A percentile compares a stretch with the other conserved stretches of the same genome.
Evolutionary conservation across 164 flowering plant genomes (phyloP).

Genomic region (Saururus chinensis): DNA sequence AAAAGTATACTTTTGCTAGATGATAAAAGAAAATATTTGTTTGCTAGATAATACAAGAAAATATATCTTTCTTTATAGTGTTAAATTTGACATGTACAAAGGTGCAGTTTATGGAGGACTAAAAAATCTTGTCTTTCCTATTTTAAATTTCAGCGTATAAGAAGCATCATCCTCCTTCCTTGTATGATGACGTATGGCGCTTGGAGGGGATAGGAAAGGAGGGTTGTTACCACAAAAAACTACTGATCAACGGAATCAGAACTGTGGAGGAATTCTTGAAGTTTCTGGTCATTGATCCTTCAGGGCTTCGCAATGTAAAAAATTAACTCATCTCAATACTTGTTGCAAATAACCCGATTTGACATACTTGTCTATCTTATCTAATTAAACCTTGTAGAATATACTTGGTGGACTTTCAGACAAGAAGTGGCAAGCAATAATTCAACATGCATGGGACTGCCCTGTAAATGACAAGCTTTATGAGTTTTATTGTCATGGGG

Average conservation of each 20-base stretch:
- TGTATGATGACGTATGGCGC: slow-evolving; percentile 81
- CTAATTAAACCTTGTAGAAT: slow-evolving; percentile 14
- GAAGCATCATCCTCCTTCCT: slow-evolving; percentile 71
- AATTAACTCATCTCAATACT: not conserved
- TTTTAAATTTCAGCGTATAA: slow-evolving; percentile 44
- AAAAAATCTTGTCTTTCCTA: not conserved
- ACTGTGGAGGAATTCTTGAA: slow-evolving; percentile 69
- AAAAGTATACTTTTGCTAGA: too few relatives aligned
- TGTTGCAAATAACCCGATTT: not conserved
- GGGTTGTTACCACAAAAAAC: slow-evolving; percentile 55
- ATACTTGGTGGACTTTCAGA: slow-evolving; percentile 65
- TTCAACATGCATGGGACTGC: slow-evolving; percentile 54
- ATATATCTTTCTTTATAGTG: too few relatives aligned
- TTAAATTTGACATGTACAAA: not conserved
- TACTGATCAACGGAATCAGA: slow-evolving; percentile 23
- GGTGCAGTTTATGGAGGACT: slow-evolving; percentile 9
- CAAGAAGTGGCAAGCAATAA: slow-evolving; percentile 49
- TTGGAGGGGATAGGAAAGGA: slow-evolving; percentile 72
- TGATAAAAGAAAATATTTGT: too few relatives aligned
- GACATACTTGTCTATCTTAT: not conserved
- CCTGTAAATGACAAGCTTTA: slow-evolving; percentile 34
- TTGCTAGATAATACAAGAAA: too few relatives aligned
- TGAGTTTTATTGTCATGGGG: slow-evolving; percentile 23
- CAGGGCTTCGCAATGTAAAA: slow-evolving; percentile 45
- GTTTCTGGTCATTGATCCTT: slow-evolving; percentile 26